Evolutionary conservation across 202 grass and related monocot genomes (phyloP).

Genomic region (Dendrocalamus latiflorus): DNA sequence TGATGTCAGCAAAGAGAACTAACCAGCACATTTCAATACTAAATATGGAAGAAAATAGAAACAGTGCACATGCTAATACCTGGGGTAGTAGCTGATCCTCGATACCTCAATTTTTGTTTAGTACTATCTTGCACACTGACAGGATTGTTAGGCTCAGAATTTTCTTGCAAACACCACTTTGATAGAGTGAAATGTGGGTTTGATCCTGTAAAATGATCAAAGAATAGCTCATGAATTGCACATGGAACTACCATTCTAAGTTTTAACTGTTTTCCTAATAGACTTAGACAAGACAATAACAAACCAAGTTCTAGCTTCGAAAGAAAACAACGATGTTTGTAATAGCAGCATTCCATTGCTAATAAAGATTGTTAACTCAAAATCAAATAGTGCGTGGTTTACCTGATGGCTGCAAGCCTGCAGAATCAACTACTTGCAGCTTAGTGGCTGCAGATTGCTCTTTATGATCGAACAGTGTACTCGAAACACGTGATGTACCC

Average conservation of each 20-base stretch:
- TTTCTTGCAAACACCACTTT: constrained; percentile 57
- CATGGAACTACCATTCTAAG: not conserved
- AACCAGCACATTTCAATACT: not conserved
- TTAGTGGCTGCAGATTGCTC: constrained; percentile 76
- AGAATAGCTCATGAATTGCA: not conserved
- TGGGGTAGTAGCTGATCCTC: constrained; percentile 30
- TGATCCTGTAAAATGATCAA: constrained; percentile 41
- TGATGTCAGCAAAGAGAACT: constrained; percentile 1
- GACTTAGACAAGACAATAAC: not conserved
- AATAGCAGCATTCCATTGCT: not conserved
- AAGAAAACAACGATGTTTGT: constrained; percentile 1
- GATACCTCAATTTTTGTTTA: constrained; percentile 55
- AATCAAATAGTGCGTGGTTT: not conserved
- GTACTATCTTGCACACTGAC: constrained; percentile 12
- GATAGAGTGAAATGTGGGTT: constrained; percentile 53
- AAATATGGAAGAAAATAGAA: constrained; percentile 17
- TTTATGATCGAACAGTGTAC: constrained; percentile 66
- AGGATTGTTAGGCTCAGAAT: constrained; percentile 17
- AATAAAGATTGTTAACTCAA: not conserved
- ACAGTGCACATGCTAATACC: constrained; percentile 35
- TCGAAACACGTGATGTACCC: constrained; percentile 69
- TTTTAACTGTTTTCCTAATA: not conserved
- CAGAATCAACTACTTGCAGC: constrained; percentile 47
- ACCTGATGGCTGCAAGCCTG: constrained; percentile 31
- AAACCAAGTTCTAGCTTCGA: not conserved